A percentile compares a stretch with the other conserved stretches of the same genome.
Conservation (phyloP, 2,329 filamentous ascomycete genomes). For the Calonectria pauciramosa region DNA sequence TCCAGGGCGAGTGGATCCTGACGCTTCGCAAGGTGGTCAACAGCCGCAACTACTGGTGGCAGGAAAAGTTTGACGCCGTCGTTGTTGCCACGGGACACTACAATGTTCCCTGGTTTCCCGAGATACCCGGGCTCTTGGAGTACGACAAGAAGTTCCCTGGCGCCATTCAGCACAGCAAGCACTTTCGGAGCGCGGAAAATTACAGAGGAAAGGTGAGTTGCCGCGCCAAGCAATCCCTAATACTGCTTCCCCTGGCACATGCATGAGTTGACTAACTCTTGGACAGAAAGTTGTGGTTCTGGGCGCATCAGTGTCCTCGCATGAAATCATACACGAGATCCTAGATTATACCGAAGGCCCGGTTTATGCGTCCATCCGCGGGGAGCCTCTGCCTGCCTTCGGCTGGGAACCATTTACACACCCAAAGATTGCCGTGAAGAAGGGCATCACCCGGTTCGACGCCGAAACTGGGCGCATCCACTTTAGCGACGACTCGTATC, state of each 20-base stretch:
- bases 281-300: constrained; percentile 66
- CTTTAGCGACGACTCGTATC: constrained; percentile 21
- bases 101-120: constrained; percentile 55
- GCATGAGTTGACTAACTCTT: background rate
- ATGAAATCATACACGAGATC: constrained; percentile 69
- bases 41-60: constrained; percentile 56
- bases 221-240: too few relatives aligned
- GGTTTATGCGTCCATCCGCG: constrained; percentile 17
- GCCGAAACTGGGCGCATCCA: constrained; percentile 19
- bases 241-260: background rate
- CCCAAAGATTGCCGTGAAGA: constrained; percentile 25
- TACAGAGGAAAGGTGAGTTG: constrained; percentile 37
- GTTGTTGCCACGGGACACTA: constrained; percentile 59
- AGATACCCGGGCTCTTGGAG: constrained; percentile 56
- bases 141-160: constrained; percentile 54
- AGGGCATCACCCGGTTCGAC: constrained; percentile 23
- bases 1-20: constrained; percentile 60
- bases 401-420: constrained; percentile 23
- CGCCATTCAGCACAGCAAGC: constrained; percentile 56
- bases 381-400: constrained; percentile 15
- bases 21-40: constrained; percentile 60
- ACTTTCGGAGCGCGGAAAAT: constrained; percentile 50
- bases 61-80: constrained; percentile 56
- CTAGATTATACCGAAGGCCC: constrained; percentile 20
- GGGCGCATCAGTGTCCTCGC: constrained; percentile 69